Evolutionary conservation across 169 alveolate species (phyloP), one percentile per base, ranked within the genome.

Genomic region (Pseudocohnilembus persalinus): DNA sequence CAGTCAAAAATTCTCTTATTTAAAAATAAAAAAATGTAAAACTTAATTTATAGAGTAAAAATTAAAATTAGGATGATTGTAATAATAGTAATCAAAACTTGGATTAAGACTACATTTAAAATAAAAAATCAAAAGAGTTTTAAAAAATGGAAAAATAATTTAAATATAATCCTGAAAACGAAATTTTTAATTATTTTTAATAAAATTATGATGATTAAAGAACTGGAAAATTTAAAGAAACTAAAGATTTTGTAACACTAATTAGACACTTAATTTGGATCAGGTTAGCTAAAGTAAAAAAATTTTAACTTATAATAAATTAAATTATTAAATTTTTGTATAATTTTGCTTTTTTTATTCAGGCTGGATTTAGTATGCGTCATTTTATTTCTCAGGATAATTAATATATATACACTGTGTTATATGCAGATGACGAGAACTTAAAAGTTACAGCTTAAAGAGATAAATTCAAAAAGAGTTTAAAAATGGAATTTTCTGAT

Each of bases 401-500:
- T n/a, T n/a, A 68, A 20, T 64, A 65, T 15, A 84, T 84, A 0
- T 84, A 31, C 35, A 32, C 78, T 65, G 89, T 77, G 28, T 31
- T 76, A 11, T 84, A 84, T 77, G 31, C 81, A 31, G 63, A 75
- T 33, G 89, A 84, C 28, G 65, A 76, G n/a, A 84, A 76, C 32
- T 33, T 84, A 29, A 79, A 79, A n/a, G 74, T 77, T 0, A 80
- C 76, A 1, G 89, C 89, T 0, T 75, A 84, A 84, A 84, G 72
- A 77, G 84, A 84, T 31, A 31, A 68, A 29, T 30, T 84, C 27
- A 31, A 76, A 31, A 84, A 84, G 73, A 73, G 30, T 27, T 79
- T 84, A 30, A 34, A 84, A 31, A 15, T 84, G 26, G 76, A 84
- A 77, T 84, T 84, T n/a, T 63, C 89, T n/a, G 89, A 84, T 72